Percentiles rank a stretch among this genome's conserved stretches.
These are phyloP conservation scores for Suillus variegatus DNA, from an alignment of 768 basidiomycete genomes.

Conservation along the genomic window DNA sequence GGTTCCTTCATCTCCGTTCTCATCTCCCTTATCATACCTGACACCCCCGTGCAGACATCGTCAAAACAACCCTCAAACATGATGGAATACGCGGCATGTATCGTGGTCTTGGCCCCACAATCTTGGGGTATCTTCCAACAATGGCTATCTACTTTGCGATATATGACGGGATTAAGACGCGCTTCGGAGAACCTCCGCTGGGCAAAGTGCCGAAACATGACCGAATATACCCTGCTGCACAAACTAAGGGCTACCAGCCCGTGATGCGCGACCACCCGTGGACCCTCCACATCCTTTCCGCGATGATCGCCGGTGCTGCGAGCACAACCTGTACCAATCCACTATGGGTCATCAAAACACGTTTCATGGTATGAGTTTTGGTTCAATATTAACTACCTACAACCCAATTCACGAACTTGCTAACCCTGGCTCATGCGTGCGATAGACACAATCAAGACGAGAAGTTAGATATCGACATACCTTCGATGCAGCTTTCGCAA, in stretches of 20 bases:
- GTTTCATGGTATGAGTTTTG: conserved; percentile 83
- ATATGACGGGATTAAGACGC: conserved; percentile 92
- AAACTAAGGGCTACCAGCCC: conserved; percentile 85
- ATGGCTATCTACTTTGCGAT: conserved; percentile 99
- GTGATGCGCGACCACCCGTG: conserved; percentile 79
- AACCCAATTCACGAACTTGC: conserved; percentile 15
- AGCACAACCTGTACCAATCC: conserved; percentile 96
- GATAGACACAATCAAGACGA: conserved; percentile 78
- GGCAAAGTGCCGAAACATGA: conserved; percentile 39
- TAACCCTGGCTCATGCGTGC: neutral
- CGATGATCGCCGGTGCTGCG: conserved; percentile 92
- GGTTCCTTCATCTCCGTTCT: conserved; percentile 10
- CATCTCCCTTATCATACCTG: conserved; percentile 21
- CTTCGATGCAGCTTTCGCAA: conserved; percentile 83
- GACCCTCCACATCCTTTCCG: conserved; percentile 88
- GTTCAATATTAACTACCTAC: conserved; percentile 4
- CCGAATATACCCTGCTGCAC: conserved; percentile 76
- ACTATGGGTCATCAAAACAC: conserved; percentile 98
- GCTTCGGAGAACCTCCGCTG: conserved; percentile 69
- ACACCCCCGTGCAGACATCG: conserved; percentile 43
- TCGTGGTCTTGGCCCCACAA: conserved; percentile 95
- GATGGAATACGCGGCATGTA: conserved; percentile 90
- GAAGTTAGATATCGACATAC: conserved; percentile 88
- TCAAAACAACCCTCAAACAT: conserved; percentile 54
- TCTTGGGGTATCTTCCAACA: conserved; percentile 95